Conservation (phyloP, 805 yeast genomes). For the Saccharomycopsis sp. region DNA sequence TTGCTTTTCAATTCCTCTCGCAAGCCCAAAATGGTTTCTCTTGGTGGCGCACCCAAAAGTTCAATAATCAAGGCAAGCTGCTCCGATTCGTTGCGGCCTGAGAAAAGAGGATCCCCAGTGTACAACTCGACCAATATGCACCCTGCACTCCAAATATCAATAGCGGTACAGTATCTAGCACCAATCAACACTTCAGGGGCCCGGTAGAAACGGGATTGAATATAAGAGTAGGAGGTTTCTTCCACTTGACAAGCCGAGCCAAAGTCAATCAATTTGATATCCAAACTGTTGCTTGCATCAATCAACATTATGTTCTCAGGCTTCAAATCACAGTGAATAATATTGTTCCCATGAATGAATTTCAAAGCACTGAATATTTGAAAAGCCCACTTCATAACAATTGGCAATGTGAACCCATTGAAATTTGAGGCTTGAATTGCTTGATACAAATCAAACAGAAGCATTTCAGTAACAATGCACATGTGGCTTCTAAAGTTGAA, state of each 20-base stretch:
- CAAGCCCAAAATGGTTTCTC: conserved; percentile 30
- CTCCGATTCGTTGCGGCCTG: conserved; percentile 76
- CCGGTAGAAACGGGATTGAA: conserved; percentile 72
- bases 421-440: conserved; percentile 41
- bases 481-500: conserved; percentile 76
- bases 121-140: conserved; percentile 83
- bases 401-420: conserved; percentile 37
- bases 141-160: conserved; percentile 90
- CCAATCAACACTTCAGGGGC: conserved; percentile 75
- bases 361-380: conserved; percentile 53
- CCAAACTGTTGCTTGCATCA: conserved; percentile 32
- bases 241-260: conserved; percentile 57
- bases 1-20: conserved; percentile 31
- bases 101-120: conserved; percentile 77
- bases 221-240: conserved; percentile 71
- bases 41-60: conserved; percentile 75
- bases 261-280: conserved; percentile 69
- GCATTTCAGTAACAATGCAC: conserved; percentile 68
- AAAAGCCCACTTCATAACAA: conserved; percentile 37
- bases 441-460: conserved; percentile 60
- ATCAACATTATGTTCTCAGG: conserved; percentile 72
- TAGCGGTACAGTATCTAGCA: conserved; percentile 63
- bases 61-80: conserved; percentile 66
- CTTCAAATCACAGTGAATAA: conserved; percentile 80
- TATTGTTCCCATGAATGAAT: conserved; percentile 45